These are phyloP conservation scores for Nemania sp. DNA, from an alignment of 2,329 filamentous ascomycete species.

Conservation along the genomic window DNA sequence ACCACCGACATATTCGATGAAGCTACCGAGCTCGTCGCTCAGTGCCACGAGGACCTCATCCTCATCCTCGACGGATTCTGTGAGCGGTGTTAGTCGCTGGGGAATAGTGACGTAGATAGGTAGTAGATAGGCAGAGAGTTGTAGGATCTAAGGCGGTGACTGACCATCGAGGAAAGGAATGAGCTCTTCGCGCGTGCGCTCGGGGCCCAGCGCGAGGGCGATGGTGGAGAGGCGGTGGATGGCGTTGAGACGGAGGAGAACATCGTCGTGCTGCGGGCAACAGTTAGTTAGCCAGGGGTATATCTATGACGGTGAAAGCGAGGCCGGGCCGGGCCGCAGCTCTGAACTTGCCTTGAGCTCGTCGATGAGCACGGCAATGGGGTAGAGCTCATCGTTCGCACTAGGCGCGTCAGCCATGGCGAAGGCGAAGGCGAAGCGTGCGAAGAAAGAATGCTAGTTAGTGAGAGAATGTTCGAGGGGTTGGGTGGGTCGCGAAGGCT, in stretches of 20 bases:
- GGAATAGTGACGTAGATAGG: too few species aligned
- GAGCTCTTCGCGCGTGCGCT: constrained; percentile 96
- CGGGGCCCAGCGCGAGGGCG: constrained; percentile 90
- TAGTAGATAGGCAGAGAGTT: background rate
- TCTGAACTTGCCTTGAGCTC: constrained; percentile 82
- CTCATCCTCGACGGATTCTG: constrained; percentile 98
- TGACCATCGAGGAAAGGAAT: constrained; percentile 98
- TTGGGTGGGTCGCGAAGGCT: constrained; percentile 8
- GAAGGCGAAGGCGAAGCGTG: too few species aligned
- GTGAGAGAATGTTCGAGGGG: too few species aligned
- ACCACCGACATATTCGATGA: constrained; percentile 97
- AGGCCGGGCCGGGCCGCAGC: constrained; percentile 19
- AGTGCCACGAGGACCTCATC: constrained; percentile 97
- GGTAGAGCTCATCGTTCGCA: constrained; percentile 98
- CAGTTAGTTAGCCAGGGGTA: constrained; percentile 30
- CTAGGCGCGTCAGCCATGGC: constrained; percentile 87
- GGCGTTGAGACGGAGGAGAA: constrained; percentile 94
- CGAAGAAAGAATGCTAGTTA: too few species aligned
- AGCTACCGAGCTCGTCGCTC: constrained; percentile 93
- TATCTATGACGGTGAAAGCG: constrained; percentile 9
- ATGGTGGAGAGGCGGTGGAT: constrained; percentile 98
- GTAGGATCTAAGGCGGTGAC: constrained; percentile 43
- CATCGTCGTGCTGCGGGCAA: constrained; percentile 91
- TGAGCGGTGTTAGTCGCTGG: constrained; percentile 36
- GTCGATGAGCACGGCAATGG: constrained; percentile 98